Evolutionary conservation across 2,329 filamentous ascomycete genomes (phyloP).

Genomic region (Neonectria faginata): DNA sequence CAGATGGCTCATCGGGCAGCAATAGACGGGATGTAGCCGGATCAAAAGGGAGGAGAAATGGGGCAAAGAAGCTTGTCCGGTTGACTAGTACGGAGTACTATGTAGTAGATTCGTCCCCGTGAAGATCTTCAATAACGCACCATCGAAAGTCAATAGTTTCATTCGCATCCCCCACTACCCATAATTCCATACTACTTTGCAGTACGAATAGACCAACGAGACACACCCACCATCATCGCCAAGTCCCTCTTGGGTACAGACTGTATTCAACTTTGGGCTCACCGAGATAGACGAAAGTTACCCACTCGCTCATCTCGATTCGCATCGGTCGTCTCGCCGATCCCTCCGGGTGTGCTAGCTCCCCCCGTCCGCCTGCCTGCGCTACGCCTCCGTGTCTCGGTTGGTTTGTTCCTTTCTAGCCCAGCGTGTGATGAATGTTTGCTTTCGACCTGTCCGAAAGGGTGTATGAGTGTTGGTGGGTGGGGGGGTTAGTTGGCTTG

Average conservation of each 20-base stretch:
- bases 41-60: not conserved
- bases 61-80: not conserved
- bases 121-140: not conserved
- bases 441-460: too few relatives aligned
- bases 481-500: too few relatives aligned
- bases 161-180: not conserved
- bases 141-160: not conserved
- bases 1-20: conserved; percentile 2
- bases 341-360: not conserved
- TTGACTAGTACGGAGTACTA: not conserved
- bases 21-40: not conserved
- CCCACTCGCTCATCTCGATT: not conserved
- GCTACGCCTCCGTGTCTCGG: not conserved
- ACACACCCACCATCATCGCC: not conserved
- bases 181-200: not conserved
- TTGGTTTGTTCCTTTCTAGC: too few relatives aligned
- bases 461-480: too few relatives aligned
- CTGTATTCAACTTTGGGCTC: not conserved
- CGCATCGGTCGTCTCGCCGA: not conserved
- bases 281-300: not conserved
- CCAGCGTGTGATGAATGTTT: too few relatives aligned
- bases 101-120: not conserved
- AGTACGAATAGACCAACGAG: not conserved
- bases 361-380: not conserved
- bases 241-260: not conserved